A percentile compares a stretch with the other conserved stretches of the same genome.
These are phyloP conservation scores for Stropharia rugosoannulata DNA, from an alignment of 768 basidiomycete genomes.

Conservation along the genomic window DNA sequence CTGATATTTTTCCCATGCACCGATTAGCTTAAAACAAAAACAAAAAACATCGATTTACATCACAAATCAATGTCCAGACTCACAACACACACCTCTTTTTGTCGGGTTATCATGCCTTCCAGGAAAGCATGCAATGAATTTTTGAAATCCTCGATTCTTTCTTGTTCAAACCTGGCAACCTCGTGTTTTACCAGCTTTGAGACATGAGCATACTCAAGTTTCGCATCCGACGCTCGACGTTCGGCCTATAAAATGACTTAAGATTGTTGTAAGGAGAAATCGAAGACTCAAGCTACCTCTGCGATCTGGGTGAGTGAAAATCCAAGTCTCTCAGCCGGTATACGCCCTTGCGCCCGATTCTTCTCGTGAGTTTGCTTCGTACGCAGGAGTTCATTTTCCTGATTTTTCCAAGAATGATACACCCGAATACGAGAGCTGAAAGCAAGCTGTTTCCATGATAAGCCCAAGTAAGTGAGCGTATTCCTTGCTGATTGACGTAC, in stretches of 20 bases:
- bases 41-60: constrained; percentile 1
- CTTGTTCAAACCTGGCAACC: constrained; percentile 87
- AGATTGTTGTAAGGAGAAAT: not conserved
- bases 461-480: not conserved
- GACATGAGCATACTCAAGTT: constrained; percentile 86
- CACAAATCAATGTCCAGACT: not conserved
- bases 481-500: constrained; percentile 40
- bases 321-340: constrained; percentile 67
- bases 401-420: constrained; percentile 77
- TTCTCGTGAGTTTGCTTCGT: constrained; percentile 80
- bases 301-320: constrained; percentile 77
- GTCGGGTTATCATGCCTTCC: constrained; percentile 82
- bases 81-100: constrained; percentile 63
- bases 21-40: constrained; percentile 63
- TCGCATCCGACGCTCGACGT: constrained; percentile 76
- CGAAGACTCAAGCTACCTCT: constrained; percentile 52
- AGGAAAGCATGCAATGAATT: constrained; percentile 77
- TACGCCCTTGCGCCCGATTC: constrained; percentile 72
- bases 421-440: constrained; percentile 86
- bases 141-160: constrained; percentile 93
- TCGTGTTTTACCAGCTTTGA: constrained; percentile 89
- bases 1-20: constrained; percentile 82
- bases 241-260: constrained; percentile 59
- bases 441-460: constrained; percentile 55
- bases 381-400: constrained; percentile 73